A percentile compares a stretch with the other conserved stretches of the same genome.
These are phyloP conservation scores for Coniosporium tulheliwenetii DNA, from an alignment of 2,329 filamentous ascomycete genomes.

Conservation along the genomic window DNA sequence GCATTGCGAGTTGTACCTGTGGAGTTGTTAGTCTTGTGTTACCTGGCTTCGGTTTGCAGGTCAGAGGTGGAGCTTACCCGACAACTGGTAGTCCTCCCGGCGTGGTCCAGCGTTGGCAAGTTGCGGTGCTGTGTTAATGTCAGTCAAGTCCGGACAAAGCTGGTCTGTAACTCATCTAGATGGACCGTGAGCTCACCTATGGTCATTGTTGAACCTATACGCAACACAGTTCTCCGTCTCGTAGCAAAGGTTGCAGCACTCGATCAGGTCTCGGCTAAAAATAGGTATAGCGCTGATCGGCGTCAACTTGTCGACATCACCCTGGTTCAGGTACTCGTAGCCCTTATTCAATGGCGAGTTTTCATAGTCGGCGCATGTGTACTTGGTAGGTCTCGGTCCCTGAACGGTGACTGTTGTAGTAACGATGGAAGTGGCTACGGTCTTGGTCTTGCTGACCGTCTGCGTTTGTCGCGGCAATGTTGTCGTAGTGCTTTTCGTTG, in stretches of 20 bases:
- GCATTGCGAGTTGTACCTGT: not conserved
- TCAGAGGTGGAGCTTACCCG: not conserved
- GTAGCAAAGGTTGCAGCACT: conserved; percentile 1
- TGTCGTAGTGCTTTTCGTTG: not conserved
- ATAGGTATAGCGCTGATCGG: not conserved
- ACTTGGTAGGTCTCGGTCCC: not conserved
- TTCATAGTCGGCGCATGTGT: not conserved
- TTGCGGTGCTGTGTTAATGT: not conserved
- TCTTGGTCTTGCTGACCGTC: not conserved
- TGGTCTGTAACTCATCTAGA: no score
- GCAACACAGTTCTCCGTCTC: not conserved
- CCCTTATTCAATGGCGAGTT: not conserved
- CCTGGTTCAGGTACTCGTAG: not conserved
- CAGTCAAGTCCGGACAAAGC: no score
- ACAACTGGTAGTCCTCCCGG: not conserved
- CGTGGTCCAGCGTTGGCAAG: not conserved
- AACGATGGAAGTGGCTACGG: not conserved
- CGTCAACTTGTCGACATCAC: not conserved
- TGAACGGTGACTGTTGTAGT: not conserved
- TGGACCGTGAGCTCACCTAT: not conserved
- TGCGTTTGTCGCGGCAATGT: not conserved
- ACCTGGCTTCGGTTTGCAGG: no score
- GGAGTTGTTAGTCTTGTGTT: no score
- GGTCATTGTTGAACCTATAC: conserved; percentile 1
- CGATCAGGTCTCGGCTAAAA: not conserved